Evolutionary conservation across 805 yeast genomes (phyloP), one percentile per base, ranked within the genome.

Genomic region (Candida anglica): DNA sequence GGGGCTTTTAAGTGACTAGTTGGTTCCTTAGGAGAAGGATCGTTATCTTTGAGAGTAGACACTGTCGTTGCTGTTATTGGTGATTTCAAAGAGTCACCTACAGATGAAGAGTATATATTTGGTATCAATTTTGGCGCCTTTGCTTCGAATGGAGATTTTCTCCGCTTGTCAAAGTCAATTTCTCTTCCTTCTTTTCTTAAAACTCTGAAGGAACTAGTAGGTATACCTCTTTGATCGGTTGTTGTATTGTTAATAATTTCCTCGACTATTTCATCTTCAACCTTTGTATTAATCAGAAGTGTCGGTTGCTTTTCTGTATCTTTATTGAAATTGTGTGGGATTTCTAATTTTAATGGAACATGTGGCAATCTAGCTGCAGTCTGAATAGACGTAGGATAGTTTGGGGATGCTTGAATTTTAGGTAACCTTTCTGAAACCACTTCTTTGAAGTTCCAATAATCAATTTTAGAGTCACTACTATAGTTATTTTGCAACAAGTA

Each of bases 121-220:
- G 62, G 58, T 29, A 59, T 56, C 23, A 52, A 39, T 36, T 56
- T 73, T 1, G 79, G 71, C 2, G 70, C 58, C 31, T 61, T 60
- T 14, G 61, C 52, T 14, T 64, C 77, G 48, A 74, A 84, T 1
- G 95, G 94, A 0, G 95, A 81, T 29, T 76, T 77, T 28, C 95
- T 61, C 33, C 87, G 68, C 45, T 82, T 77, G 47, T 86, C 93
- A 50, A 86, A 86, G 54, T 88, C 88, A 40, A 86, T 86, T 47
- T 84, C 95, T 21, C 73, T 65, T 10, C 73, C 75, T n/a, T 73
- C 77, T 16, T 76, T 73, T 20, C 89, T 60, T 6, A 86, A 71
- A 1, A 86, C 80, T 38, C 81, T 69, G 52, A 86, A 86, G 0
- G 86, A 64, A 27, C 73, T 47, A 11, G 32, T 17, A 6, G 22